Percentiles rank a stretch among this genome's conserved stretches.
These are phyloP conservation scores for Cordyceps pruinosa DNA, from an alignment of 2,329 filamentous ascomycete species.

Conservation along the genomic window DNA sequence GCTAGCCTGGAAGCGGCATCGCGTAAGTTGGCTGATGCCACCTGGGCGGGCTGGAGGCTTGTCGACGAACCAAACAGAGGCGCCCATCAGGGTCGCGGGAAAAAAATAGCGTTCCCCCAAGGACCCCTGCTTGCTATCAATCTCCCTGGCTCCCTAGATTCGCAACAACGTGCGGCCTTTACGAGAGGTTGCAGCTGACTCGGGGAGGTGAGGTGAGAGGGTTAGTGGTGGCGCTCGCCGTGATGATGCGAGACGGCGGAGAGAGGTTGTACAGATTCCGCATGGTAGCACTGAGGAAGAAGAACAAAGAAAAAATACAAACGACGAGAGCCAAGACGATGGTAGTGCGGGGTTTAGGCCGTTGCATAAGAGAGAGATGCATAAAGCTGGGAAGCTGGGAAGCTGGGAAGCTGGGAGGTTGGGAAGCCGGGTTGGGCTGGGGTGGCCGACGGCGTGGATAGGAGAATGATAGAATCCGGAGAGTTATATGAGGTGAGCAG, in stretches of 20 bases:
- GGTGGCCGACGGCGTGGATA: neutral
- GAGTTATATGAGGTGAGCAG: too few relatives aligned
- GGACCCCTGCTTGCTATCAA: neutral
- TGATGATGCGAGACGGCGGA: neutral
- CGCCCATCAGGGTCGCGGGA: neutral
- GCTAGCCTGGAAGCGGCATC: conserved; percentile 6
- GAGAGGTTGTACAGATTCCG: neutral
- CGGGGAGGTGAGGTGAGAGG: neutral
- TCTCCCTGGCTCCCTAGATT: neutral
- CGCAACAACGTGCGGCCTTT: neutral
- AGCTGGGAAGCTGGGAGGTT: neutral
- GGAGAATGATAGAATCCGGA: too few relatives aligned
- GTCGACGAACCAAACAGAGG: neutral
- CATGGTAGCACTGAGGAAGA: neutral
- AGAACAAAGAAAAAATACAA: neutral
- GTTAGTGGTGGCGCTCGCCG: neutral
- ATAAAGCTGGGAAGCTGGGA: neutral
- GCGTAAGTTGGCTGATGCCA: neutral
- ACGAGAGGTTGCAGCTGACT: neutral
- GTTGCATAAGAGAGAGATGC: neutral
- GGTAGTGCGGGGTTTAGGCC: neutral
- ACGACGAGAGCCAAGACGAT: neutral
- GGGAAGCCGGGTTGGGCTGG: too few relatives aligned
- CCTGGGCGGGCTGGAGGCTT: neutral
- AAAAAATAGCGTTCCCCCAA: neutral